Evolutionary conservation across 441 rosid genomes (phyloP).

Genomic region (Geranium incanum): DNA sequence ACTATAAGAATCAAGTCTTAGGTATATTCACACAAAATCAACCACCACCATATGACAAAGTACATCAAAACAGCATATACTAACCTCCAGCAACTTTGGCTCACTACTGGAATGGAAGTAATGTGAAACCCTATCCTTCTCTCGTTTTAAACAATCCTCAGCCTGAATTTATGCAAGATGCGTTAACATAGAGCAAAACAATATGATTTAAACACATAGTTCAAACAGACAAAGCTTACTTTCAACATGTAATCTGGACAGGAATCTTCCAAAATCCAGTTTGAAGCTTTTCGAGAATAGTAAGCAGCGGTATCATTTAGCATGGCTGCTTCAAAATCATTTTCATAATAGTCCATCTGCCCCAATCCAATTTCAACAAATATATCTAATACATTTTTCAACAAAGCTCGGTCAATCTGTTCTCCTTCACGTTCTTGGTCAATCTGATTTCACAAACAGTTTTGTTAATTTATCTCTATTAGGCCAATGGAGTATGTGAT

Average conservation of each 20-base stretch:
- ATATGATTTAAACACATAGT: neutral
- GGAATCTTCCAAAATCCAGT: conserved; percentile 79
- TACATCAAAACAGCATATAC: conserved; percentile 12
- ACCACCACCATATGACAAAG: neutral
- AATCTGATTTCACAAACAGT: conserved; percentile 37
- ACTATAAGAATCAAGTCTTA: neutral
- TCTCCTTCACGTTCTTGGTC: conserved; percentile 87
- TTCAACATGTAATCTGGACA: conserved; percentile 83
- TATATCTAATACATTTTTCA: conserved; percentile 79
- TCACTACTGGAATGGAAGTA: conserved; percentile 79
- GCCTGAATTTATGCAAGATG: conserved; percentile 38
- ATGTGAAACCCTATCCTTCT: conserved; percentile 82
- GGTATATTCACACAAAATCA: neutral
- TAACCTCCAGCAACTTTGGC: conserved; percentile 78
- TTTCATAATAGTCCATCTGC: conserved; percentile 55
- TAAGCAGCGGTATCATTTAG: conserved; percentile 65
- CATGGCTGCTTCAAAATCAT: conserved; percentile 67
- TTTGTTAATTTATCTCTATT: neutral
- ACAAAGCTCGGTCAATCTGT: conserved; percentile 68
- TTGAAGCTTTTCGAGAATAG: conserved; percentile 83
- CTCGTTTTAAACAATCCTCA: conserved; percentile 91
- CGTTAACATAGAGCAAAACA: neutral
- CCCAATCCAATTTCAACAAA: conserved; percentile 94
- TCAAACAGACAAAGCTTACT: conserved; percentile 30
- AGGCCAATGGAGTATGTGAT: neutral